Conservation (phyloP, 1,139 yeast genomes). For the Protomyces pachydermus region DNA sequence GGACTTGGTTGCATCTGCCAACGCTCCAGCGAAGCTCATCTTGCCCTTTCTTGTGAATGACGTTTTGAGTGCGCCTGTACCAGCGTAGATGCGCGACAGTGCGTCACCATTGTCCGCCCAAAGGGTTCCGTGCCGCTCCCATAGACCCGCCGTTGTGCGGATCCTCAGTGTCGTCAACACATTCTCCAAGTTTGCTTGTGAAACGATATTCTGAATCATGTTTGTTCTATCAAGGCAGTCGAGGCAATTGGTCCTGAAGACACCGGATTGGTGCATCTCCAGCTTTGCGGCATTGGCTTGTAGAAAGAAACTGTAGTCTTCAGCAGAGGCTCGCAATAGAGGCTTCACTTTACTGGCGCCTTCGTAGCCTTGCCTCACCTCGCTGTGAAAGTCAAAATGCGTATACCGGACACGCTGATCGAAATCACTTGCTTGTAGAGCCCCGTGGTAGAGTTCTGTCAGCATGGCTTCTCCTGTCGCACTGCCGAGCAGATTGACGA, state of each 20-base stretch:
- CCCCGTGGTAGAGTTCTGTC: slow-evolving; percentile 58
- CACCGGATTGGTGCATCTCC: slow-evolving; percentile 75
- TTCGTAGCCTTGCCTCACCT: slow-evolving; percentile 84
- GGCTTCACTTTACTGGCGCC: slow-evolving; percentile 72
- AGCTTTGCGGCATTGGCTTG: slow-evolving; percentile 49
- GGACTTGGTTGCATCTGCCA: slow-evolving; percentile 92
- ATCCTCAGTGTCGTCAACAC: slow-evolving; percentile 33
- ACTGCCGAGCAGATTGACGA: slow-evolving; percentile 74
- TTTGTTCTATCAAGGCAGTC: slow-evolving; percentile 96
- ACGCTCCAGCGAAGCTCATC: slow-evolving; percentile 92
- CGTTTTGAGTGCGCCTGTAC: slow-evolving; percentile 92
- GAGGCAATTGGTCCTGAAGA: slow-evolving; percentile 85
- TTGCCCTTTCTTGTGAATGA: slow-evolving; percentile 91
- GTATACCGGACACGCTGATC: slow-evolving; percentile 47
- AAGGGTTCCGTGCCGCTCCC: slow-evolving; percentile 64
- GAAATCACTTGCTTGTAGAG: slow-evolving; percentile 45
- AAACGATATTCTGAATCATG: slow-evolving; percentile 81
- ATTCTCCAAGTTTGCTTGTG: slow-evolving; percentile 56
- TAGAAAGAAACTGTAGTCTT: slow-evolving; percentile 74
- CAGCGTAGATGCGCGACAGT: slow-evolving; percentile 91
- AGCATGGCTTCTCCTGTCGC: slow-evolving; percentile 73
- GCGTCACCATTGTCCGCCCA: slow-evolving; percentile 99
- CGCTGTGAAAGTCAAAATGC: slow-evolving; percentile 90
- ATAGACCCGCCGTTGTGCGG: slow-evolving; percentile 45
- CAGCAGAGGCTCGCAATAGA: slow-evolving; percentile 57